These are phyloP conservation scores for Schizopora paradoxa DNA, from an alignment of 1,284 basidiomycete genomes.

Conservation along the genomic window DNA sequence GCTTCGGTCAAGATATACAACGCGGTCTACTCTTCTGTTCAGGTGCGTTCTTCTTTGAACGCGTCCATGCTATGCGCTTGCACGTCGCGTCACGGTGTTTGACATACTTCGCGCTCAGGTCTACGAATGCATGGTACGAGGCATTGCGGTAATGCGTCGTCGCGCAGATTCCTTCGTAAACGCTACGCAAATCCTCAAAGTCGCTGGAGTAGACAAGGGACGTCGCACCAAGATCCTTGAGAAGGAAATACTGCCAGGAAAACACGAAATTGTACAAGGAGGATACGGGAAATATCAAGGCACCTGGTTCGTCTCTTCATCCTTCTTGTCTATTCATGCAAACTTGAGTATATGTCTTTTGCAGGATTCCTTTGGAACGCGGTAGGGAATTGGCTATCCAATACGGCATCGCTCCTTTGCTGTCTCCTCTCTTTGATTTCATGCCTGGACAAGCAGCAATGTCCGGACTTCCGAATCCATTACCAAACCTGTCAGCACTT, in stretches of 20 bases:
- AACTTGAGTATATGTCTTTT: conserved; percentile 19
- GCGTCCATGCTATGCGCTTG: background rate
- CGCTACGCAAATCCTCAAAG: conserved; percentile 98
- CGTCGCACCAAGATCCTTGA: conserved; percentile 96
- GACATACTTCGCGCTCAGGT: conserved; percentile 45
- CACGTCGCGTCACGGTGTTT: background rate
- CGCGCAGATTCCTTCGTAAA: conserved; percentile 93
- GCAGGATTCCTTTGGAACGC: conserved; percentile 88
- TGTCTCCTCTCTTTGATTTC: conserved; percentile 90
- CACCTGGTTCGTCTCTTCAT: conserved; percentile 78
- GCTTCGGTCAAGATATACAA: conserved; percentile 81
- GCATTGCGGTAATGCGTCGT: conserved; percentile 97
- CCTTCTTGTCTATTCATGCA: no score
- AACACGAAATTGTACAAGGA: conserved; percentile 98
- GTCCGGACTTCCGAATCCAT: conserved; percentile 44
- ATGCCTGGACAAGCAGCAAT: conserved; percentile 70
- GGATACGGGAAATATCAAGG: conserved; percentile 99
- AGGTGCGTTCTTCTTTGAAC: conserved; percentile 40
- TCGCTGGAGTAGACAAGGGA: conserved; percentile 97
- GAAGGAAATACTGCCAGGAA: conserved; percentile 93
- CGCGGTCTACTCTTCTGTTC: conserved; percentile 82
- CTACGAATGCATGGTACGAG: conserved; percentile 95
- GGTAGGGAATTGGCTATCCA: conserved; percentile 88
- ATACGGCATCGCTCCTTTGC: conserved; percentile 80
- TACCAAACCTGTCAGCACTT: conserved; percentile 35